Base-by-base conservation (phyloP, 108 stramenopile species). In the Cyclotella baltica region DNA sequence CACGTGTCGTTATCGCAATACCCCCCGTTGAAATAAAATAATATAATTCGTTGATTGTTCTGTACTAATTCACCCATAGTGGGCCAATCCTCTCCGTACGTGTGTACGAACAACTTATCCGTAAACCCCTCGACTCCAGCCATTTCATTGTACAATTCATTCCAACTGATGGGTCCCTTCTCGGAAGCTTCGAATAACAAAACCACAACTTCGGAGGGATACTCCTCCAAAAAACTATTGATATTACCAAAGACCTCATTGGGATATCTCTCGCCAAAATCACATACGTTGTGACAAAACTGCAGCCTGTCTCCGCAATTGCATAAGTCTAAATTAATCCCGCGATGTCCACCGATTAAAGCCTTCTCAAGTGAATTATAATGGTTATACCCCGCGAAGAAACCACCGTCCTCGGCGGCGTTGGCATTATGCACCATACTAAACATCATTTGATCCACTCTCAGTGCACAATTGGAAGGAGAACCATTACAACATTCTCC, bases 21-120 rank as follows among this genome's bases (percentile, higher is more conserved):
- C n/a, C 84, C 86, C 28, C 86, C 89, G 62, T 84, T 83, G 66
- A 81, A 86, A 27, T 89, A 85, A 56, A 93, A 93, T 16, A 88
- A 34, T 31, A 93, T 74, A 46, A 93, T 82, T 48, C 88, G 86
- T 78, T 74, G 85, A 40, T 81, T 73, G 29, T 79, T 64, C 34
- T 77, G 43, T 18, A 87, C 75, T 38, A 90, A 57, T 30, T 89
- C 69, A 28, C 83, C 64, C 62, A 91, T 67, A n/a, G 88, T 89
- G 20, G 90, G 90, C 90, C 90, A 93, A 4, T 55, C 40, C 13
- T 70, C 58, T 47, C 72, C 82, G 23, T 33, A 47, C 9, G 59
- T 23, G 58, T 83, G 82, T 0, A 67, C 63, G 20, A 78, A 83
- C 64, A 83, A 43, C 77, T 78, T 76, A 25, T 83, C 82, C 4